phyloP scores from a whole-genome alignment of 2,329 filamentous ascomycete genomes.

The Penicillium sp. region DNA sequence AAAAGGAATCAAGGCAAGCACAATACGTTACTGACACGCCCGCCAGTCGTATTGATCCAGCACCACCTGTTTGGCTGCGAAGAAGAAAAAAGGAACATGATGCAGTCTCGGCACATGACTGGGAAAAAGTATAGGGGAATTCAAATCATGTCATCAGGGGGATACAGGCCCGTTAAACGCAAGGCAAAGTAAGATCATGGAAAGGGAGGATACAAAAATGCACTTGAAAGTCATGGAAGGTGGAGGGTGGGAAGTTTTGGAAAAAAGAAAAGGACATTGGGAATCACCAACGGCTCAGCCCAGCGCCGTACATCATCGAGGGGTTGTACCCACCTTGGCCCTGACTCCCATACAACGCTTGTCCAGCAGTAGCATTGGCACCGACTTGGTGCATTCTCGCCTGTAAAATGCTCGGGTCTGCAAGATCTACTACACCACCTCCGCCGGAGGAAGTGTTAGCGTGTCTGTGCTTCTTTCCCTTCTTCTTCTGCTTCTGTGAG shows the following conservation, averaged over 20 bases:
- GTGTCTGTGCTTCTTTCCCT: constrained; percentile 99
- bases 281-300: constrained; percentile 66
- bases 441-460: constrained; percentile 99
- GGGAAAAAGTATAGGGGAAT: constrained; percentile 18
- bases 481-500: constrained; percentile 96
- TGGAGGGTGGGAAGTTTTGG: constrained; percentile 1
- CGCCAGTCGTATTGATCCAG: constrained; percentile 30
- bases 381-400: constrained; percentile 91
- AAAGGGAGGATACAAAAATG: constrained; percentile 16
- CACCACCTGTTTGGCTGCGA: constrained; percentile 31
- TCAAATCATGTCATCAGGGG: constrained; percentile 33
- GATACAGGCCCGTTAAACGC: constrained; percentile 21
- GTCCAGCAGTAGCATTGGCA: constrained; percentile 70
- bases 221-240: constrained; percentile 22
- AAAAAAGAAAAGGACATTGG: constrained; percentile 4
- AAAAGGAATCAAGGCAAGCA: constrained; percentile 23
- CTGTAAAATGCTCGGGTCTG: constrained; percentile 99
- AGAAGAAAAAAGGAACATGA: constrained; percentile 25
- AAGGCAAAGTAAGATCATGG: constrained; percentile 25
- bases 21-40: constrained; percentile 39
- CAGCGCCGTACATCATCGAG: constrained; percentile 76
- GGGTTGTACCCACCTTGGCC: constrained; percentile 88
- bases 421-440: constrained; percentile 99
- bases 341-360: constrained; percentile 87
- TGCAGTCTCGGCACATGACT: constrained; percentile 25